Evolutionary conservation across 2,329 filamentous ascomycete genomes (phyloP).

Genomic region (Colletotrichum aenigma): DNA sequence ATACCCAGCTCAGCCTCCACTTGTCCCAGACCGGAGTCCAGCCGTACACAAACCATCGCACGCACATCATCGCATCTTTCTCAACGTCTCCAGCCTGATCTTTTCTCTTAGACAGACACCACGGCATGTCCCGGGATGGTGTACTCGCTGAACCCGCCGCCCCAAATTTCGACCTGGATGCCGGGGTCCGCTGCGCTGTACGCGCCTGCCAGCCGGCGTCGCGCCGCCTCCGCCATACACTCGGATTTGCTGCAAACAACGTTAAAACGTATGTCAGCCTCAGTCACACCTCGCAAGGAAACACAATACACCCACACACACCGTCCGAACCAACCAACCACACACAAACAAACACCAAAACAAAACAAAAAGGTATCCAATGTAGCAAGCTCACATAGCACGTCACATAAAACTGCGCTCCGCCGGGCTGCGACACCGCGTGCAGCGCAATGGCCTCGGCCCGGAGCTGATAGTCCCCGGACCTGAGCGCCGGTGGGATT

Average conservation of each 20-base stretch:
- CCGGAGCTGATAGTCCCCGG: constrained; percentile 48
- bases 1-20: background rate
- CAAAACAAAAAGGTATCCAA: background rate
- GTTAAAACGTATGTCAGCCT: background rate
- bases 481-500: constrained; percentile 42
- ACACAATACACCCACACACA: background rate
- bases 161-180: constrained; percentile 49
- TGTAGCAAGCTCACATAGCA: constrained; percentile 24
- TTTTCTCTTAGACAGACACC: background rate
- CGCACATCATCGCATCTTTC: background rate
- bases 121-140: constrained; percentile 2
- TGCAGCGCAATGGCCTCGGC: constrained; percentile 51
- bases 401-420: constrained; percentile 17
- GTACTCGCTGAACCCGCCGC: constrained; percentile 21
- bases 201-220: constrained; percentile 23
- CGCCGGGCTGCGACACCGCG: constrained; percentile 31
- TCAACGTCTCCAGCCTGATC: background rate
- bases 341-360: background rate
- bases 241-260: constrained; percentile 17
- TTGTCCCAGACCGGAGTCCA: background rate
- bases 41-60: background rate
- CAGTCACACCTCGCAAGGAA: background rate
- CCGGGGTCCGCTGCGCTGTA: constrained; percentile 40
- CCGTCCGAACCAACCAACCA: background rate
- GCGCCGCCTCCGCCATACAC: constrained; percentile 25